Base-by-base conservation (phyloP, 2,329 filamentous ascomycete genomes). In the Thielaviopsis euricoi region DNA sequence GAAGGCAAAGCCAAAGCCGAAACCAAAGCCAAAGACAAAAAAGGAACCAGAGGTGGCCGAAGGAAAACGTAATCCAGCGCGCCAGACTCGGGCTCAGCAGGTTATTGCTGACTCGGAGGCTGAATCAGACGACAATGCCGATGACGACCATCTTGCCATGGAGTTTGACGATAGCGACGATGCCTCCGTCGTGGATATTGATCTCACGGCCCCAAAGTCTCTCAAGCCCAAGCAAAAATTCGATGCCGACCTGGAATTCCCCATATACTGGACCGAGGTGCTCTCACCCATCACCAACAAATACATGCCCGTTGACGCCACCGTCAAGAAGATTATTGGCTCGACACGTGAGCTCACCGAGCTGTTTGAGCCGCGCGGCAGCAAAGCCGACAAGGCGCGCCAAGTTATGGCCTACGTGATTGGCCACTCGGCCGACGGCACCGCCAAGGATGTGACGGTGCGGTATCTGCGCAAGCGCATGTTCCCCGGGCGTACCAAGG, bases 181-280 rank as follows among this genome's bases (percentile, higher is more conserved):
- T 55, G 75, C 81, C 7, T 80, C 80, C 0, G 80, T 85, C 58
- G 63, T 12, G 21, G 54, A 61, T 52, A 22, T 61, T 52, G 40
- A 59, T 22, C 37, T 61, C 15, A 56, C 60, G 2, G 29, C 4
- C 7, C 29, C 29, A 33, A 33, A 17, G 46, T 43, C 10, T 15
- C 50, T 6, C 40, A 50, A 12, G 12, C 22, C 6, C 52, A 59
- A 26, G 57, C 49, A 74, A 60, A 74, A 76, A 57, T 87, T 84
- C 64, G 89, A 95, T 64, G 75, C 77, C 21, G 89, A 95, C 63
- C 75, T 96, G 26, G 80, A 83, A 2, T 93, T 85, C 63, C 90
- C 93, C 1, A 85, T 87, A 55, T 97, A 97, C 68, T 98, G 93
- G 93, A 86, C 86, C 0, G 93, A 98, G 68, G 85, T 87, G 2